A percentile compares a stretch with the other conserved stretches of the same genome.
Conservation (phyloP, 2,329 filamentous ascomycete genomes). For the Fusarium sp. region DNA sequence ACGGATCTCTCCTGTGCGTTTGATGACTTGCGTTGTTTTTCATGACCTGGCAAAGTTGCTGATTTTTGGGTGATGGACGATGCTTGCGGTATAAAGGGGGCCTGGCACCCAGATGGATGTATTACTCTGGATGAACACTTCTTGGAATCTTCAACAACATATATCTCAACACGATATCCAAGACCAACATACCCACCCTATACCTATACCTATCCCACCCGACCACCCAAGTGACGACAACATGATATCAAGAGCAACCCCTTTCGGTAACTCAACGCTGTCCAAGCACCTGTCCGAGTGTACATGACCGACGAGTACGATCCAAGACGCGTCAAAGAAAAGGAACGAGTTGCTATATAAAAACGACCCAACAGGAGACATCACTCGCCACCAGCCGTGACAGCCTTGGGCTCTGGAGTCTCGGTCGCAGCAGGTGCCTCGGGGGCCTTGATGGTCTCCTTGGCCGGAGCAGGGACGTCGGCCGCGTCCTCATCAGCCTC, state of each 20-base stretch:
- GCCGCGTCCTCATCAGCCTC: slow-evolving; percentile 43
- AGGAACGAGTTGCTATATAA: slow-evolving; percentile 25
- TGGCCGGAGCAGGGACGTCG: slow-evolving; percentile 34
- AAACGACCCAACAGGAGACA: background rate
- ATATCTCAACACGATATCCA: background rate
- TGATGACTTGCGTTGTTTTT: slow-evolving; percentile 11
- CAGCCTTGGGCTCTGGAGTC: slow-evolving; percentile 45
- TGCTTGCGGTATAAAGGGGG: background rate
- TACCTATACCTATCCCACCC: background rate
- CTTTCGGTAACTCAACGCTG: background rate
- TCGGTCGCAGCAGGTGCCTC: slow-evolving; percentile 38
- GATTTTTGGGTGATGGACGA: slow-evolving; percentile 1
- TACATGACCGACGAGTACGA: background rate
- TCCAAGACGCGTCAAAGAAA: background rate
- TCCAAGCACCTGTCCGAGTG: background rate
- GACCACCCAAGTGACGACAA: background rate
- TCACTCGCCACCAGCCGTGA: slow-evolving; percentile 46
- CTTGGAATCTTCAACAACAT: background rate
- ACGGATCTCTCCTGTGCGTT: slow-evolving; percentile 23
- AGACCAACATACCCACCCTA: background rate
- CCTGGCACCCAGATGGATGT: background rate
- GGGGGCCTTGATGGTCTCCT: slow-evolving; percentile 38
- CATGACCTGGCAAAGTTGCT: slow-evolving; percentile 17
- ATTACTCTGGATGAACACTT: background rate
- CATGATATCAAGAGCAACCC: background rate